phyloP scores from a whole-genome alignment of 2,329 filamentous ascomycete species.

The Lachnellula subtilissima region DNA sequence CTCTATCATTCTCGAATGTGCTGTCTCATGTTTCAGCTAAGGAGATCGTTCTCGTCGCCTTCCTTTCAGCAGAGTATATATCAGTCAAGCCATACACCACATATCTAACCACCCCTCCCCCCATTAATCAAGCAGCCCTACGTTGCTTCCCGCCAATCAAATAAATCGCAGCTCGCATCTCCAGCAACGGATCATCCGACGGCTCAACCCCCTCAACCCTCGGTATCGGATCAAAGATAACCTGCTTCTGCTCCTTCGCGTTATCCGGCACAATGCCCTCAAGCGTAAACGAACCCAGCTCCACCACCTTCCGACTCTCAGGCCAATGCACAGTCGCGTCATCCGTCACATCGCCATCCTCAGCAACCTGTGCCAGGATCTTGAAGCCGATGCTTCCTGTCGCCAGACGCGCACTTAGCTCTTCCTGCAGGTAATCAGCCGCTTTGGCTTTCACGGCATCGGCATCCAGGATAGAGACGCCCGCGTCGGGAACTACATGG shows the following conservation, averaged over 20 bases:
- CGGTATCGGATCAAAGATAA: constrained; percentile 56
- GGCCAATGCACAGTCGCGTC: constrained; percentile 50
- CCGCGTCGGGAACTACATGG: constrained; percentile 42
- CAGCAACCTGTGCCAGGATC: constrained; percentile 46
- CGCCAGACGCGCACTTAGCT: constrained; percentile 37
- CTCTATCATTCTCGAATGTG: too few species aligned
- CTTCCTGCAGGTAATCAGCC: constrained; percentile 45
- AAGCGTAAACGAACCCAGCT: constrained; percentile 45
- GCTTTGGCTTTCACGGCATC: constrained; percentile 36
- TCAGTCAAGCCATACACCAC: neutral
- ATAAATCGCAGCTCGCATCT: constrained; percentile 52
- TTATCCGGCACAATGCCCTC: constrained; percentile 37
- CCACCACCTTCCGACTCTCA: constrained; percentile 43
- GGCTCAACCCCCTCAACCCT: constrained; percentile 48
- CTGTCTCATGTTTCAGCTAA: too few species aligned
- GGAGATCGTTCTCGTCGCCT: too few species aligned
- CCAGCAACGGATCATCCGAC: constrained; percentile 50
- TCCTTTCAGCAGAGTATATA: neutral
- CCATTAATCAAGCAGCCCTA: constrained; percentile 37
- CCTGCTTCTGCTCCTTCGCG: constrained; percentile 42
- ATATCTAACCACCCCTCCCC: neutral
- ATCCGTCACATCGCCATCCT: constrained; percentile 42
- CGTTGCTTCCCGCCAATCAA: constrained; percentile 50
- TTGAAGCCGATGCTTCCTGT: constrained; percentile 40
- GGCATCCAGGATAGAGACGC: constrained; percentile 35